Evolutionary conservation across 345 rosid species (phyloP), one percentile per base, ranked within the genome.

Genomic region (Bruguiera parviflora): DNA sequence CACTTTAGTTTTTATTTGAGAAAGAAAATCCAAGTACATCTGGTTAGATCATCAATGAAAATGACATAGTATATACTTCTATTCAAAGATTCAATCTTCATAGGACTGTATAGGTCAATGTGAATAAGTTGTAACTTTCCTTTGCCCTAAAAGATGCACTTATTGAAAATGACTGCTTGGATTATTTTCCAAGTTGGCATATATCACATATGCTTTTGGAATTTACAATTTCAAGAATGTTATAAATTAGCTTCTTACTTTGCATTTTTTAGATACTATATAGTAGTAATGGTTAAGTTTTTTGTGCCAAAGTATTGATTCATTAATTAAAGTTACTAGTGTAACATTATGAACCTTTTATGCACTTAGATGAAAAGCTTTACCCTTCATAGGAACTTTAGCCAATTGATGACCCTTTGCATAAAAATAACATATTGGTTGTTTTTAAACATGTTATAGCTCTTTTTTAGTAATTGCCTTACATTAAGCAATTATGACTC

Each of bases 41-140:
- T 43, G 1, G 58, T 53, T 4, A 4, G 58, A 25, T 74, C 73
- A 74, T 74, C 37, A 19, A 39, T 74, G 7, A 68, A 61, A 1
- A 31, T 20, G 3, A 74, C 4, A 24, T 53, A 74, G 6, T 67
- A 74, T 32, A 22, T 33, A 24, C 29, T 67, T 1, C 49, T 64
- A 51, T 33, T 61, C 0, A 68, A 25, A 13, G 63, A 66, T 47
- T 53, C 10, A 20, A 25, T 43, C 4, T 16, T 49, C 47, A 53
- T 53, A 8, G 63, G 11, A 39, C 61, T 32, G 49, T 37, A 3
- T 64, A 57, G 20, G 16, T 75, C 3, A 49, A 0, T 49, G n/a
- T 49, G n/a, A 49, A 49, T 49, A 4, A 49, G 6, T 20, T 49
- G 0, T 13, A 49, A 0, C 6, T 49, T 49, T 18, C 20, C 1